Base-by-base conservation (phyloP, 306 rosid genomes). In the Cucurbita argyrosperma region DNA sequence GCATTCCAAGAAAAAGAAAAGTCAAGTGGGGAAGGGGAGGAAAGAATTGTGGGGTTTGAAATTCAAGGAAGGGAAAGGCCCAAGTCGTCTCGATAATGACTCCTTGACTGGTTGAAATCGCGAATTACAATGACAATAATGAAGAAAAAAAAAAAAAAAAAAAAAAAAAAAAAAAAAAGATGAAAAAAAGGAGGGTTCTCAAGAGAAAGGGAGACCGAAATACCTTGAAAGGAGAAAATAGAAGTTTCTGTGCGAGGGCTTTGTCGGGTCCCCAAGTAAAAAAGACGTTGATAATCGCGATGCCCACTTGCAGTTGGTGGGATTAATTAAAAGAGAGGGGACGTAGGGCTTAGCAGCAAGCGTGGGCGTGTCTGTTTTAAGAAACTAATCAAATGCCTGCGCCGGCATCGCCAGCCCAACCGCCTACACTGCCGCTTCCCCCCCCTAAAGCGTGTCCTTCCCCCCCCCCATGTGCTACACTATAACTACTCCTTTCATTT, bases 391-490 rank as follows among this genome's bases (percentile, higher is more conserved):
- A 71, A 71, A n/a, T 71, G 75, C 23, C 58, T 49, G 74, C 74
- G 74, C 74, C 74, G 74, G 74, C 74, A 70, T n/a, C 71, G 71
- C 51, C 71, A 65, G 15, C 71, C 71, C 10, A 65, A 40, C 14
- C 74, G 74, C 74, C 74, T 70, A 47, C 74, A 26, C 38, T 10
- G 59, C 74, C 56, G 74, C 74, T 53, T 45, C 39, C 39, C 55
- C 55, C 23, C 45, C 72, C 39, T 66, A 53, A 54, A 54, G 11
- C 11, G 7, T 21, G 55, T 45, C 46, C 35, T 30, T 30, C 52
- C 40, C 15, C 57, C 52, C 40, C 15, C 57, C 74, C 57, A 49
- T 47, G 57, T 46, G 43, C 57, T 3, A 4, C 23, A 30, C 58
- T 16, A 46, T 0, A 42, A 42, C 9, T 7, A 7, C 9, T 42